Conservation (phyloP, 2,329 filamentous ascomycete species). For the Emmonsiellopsis sp. region DNA sequence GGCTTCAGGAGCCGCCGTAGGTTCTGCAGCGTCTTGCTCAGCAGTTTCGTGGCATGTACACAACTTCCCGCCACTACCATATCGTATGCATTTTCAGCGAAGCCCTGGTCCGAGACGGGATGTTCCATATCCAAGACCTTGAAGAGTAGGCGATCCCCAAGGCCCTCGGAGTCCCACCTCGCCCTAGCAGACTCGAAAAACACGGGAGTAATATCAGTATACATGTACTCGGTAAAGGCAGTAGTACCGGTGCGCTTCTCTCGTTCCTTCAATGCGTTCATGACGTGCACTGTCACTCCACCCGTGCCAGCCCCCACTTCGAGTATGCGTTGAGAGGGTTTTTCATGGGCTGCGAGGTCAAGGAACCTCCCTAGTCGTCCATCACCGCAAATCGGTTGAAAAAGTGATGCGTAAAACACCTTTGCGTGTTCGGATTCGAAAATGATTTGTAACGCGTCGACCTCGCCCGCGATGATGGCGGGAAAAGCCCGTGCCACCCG, state of each 20-base stretch:
- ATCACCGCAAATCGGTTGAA: slow-evolving; percentile 3
- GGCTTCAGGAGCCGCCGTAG: slow-evolving; percentile 10
- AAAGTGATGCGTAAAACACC: slow-evolving; percentile 22
- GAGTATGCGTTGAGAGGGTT: background rate
- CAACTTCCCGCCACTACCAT: background rate
- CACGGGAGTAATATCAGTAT: slow-evolving; percentile 11
- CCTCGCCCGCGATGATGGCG: slow-evolving; percentile 23
- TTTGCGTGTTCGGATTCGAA: slow-evolving; percentile 28
- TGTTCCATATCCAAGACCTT: slow-evolving; percentile 7
- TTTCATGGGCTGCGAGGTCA: background rate
- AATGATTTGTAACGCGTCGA: slow-evolving; percentile 30
- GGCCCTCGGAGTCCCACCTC: slow-evolving; percentile 3
- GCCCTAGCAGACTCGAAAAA: slow-evolving; percentile 10
- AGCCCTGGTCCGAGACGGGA: slow-evolving; percentile 4
- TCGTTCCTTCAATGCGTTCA: background rate
- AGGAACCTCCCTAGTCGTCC: slow-evolving; percentile 3
- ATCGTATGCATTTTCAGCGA: background rate
- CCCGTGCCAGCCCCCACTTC: slow-evolving; percentile 4
- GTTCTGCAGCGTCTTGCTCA: slow-evolving; percentile 1
- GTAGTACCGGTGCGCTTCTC: background rate
- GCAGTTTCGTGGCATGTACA: background rate
- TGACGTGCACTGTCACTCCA: background rate
- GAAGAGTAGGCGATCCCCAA: slow-evolving; percentile 3
- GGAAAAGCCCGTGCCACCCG: slow-evolving; percentile 22
- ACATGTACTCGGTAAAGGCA: slow-evolving; percentile 8